A percentile compares a stretch with the other conserved stretches of the same genome.
These are phyloP conservation scores for Nephelium lappaceum DNA, from an alignment of 345 rosid species.

Conservation along the genomic window DNA sequence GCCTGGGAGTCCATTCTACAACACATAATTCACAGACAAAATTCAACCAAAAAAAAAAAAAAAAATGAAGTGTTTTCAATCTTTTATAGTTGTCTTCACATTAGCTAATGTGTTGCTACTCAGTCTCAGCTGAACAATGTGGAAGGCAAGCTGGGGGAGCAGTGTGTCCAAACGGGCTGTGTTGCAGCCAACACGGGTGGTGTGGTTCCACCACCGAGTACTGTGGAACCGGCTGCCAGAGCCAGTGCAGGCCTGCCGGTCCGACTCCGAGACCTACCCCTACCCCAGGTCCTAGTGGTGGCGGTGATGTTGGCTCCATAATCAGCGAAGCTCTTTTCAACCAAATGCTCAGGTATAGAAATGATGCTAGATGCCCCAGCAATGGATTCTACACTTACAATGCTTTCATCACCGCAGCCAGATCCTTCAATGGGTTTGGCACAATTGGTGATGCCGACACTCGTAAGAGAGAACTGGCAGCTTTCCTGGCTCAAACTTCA, in stretches of 20 bases:
- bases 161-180: conserved; percentile 21
- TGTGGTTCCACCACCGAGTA: conserved; percentile 23
- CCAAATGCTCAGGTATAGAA: conserved; percentile 49
- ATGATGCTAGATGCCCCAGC: conserved; percentile 39
- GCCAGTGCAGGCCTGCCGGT: conserved; percentile 19
- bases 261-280: not conserved
- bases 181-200: conserved; percentile 31
- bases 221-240: conserved; percentile 29
- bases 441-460: conserved; percentile 28
- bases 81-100: not conserved
- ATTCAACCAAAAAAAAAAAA: not conserved
- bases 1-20: not conserved
- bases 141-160: conserved; percentile 33
- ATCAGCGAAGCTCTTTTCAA: conserved; percentile 30
- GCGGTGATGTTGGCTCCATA: conserved; percentile 15
- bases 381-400: conserved; percentile 36
- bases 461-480: conserved; percentile 41
- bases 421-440: conserved; percentile 36
- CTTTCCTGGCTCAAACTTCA: conserved; percentile 43
- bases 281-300: conserved; percentile 2
- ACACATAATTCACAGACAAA: not conserved
- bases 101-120: not conserved
- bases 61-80: not conserved
- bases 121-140: conserved; percentile 18
- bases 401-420: conserved; percentile 34